phyloP scores from a whole-genome alignment of 2,329 filamentous ascomycete species.

The Scopulariopsis brevicaulis region DNA sequence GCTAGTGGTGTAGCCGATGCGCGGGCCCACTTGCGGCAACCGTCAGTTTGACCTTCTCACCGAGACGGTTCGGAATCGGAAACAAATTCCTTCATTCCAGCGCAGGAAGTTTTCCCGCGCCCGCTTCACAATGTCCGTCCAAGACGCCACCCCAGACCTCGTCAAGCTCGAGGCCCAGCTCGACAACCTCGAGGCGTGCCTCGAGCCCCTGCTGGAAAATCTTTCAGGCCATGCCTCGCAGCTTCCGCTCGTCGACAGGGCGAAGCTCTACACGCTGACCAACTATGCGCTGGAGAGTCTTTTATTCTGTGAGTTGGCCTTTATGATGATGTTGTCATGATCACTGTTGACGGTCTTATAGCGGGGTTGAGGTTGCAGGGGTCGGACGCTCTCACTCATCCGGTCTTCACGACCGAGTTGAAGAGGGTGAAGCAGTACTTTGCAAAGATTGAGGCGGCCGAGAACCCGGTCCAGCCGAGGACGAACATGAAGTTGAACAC shows the following conservation, averaged over 20 bases:
- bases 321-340: not conserved
- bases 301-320: constrained; percentile 57
- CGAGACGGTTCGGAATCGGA: not conserved
- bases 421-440: constrained; percentile 85
- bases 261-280: constrained; percentile 81
- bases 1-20: not conserved
- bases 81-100: not conserved
- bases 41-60: not conserved
- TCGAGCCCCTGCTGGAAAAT: constrained; percentile 61
- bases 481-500: constrained; percentile 49
- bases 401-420: constrained; percentile 69
- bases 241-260: constrained; percentile 85
- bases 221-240: constrained; percentile 62
- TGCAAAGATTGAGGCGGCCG: constrained; percentile 73
- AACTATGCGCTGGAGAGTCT: constrained; percentile 87
- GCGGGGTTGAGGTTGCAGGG: constrained; percentile 71
- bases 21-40: not conserved
- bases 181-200: constrained; percentile 62
- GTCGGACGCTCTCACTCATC: constrained; percentile 70
- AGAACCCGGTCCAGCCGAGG: constrained; percentile 47
- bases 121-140: constrained; percentile 25
- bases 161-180: constrained; percentile 68
- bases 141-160: constrained; percentile 54
- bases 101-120: not conserved
- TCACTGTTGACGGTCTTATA: constrained; percentile 5